Evolutionary conservation across 148 eudicot species (phyloP).

Genomic region (Amaranthus cruentus): DNA sequence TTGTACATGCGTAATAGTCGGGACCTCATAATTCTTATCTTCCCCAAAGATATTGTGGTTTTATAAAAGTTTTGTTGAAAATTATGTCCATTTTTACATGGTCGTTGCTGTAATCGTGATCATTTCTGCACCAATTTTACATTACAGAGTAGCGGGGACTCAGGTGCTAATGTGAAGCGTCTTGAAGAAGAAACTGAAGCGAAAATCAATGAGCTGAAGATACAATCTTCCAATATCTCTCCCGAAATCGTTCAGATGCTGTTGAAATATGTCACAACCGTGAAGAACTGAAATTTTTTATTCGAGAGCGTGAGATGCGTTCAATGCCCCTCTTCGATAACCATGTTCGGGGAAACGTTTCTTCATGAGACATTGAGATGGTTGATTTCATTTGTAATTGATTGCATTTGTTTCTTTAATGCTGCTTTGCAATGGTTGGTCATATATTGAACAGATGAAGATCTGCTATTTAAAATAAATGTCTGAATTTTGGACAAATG

Average conservation of each 20-base stretch:
- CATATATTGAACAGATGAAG: slow-evolving; percentile 1
- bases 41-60: too few species aligned
- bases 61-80: too few species aligned
- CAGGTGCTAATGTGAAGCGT: slow-evolving; percentile 96
- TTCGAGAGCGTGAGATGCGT: neutral
- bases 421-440: slow-evolving; percentile 9
- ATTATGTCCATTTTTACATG: too few species aligned
- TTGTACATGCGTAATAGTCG: too few species aligned
- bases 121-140: neutral
- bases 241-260: slow-evolving; percentile 79
- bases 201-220: slow-evolving; percentile 65
- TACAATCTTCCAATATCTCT: slow-evolving; percentile 64
- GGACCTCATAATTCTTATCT: too few species aligned
- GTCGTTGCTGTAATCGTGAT: too few species aligned
- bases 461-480: slow-evolving; percentile 14
- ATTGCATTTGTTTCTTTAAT: slow-evolving; percentile 8
- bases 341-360: slow-evolving; percentile 1
- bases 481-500: neutral
- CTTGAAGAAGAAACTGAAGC: slow-evolving; percentile 77
- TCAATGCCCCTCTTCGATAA: neutral
- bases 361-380: slow-evolving; percentile 18
- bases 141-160: slow-evolving; percentile 84
- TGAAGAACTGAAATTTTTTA: slow-evolving; percentile 46
- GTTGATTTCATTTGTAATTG: slow-evolving; percentile 19
- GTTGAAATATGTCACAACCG: slow-evolving; percentile 72